phyloP scores from a whole-genome alignment of 2,329 filamentous ascomycete genomes.

The Diplocarpon rosae region DNA sequence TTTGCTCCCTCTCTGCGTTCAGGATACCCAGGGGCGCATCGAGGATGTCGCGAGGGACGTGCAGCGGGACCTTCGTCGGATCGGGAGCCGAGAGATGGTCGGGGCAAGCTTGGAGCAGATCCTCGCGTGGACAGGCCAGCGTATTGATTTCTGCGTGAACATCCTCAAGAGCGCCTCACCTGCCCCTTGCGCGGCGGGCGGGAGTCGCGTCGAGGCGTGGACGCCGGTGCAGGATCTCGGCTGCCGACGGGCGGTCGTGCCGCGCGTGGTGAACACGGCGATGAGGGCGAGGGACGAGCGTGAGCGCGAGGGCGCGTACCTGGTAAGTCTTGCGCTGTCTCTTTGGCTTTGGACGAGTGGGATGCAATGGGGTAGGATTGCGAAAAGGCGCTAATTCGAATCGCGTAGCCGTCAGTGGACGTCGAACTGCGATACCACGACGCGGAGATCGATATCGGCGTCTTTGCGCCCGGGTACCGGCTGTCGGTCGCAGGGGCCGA shows the following conservation, averaged over 20 bases:
- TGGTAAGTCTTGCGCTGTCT: conserved; percentile 12
- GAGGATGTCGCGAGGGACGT: conserved; percentile 45
- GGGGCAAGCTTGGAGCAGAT: conserved; percentile 61
- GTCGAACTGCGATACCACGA: conserved; percentile 23
- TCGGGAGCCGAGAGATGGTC: conserved; percentile 45
- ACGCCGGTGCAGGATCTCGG: conserved; percentile 6
- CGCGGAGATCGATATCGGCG: conserved; percentile 21
- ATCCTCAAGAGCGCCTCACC: conserved; percentile 42
- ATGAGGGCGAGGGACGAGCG: conserved; percentile 3
- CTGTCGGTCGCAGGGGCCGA: conserved; percentile 17
- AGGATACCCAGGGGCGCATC: conserved; percentile 28
- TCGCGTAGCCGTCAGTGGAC: conserved; percentile 23
- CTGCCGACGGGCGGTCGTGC: conserved; percentile 8
- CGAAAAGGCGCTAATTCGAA: conserved; percentile 2
- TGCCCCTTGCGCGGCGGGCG: neutral
- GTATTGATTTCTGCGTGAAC: conserved; percentile 67
- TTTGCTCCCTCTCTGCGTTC: conserved; percentile 60
- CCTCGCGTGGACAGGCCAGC: conserved; percentile 60
- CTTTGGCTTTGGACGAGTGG: neutral
- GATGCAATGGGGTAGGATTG: neutral
- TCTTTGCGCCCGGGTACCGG: conserved; percentile 22
- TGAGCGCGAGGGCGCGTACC: conserved; percentile 13
- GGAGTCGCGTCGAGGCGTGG: conserved; percentile 6
- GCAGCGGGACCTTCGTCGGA: conserved; percentile 54
- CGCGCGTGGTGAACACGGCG: neutral